Evolutionary conservation across 257 asterid genomes (phyloP).

Genomic region (Salvia splendens): DNA sequence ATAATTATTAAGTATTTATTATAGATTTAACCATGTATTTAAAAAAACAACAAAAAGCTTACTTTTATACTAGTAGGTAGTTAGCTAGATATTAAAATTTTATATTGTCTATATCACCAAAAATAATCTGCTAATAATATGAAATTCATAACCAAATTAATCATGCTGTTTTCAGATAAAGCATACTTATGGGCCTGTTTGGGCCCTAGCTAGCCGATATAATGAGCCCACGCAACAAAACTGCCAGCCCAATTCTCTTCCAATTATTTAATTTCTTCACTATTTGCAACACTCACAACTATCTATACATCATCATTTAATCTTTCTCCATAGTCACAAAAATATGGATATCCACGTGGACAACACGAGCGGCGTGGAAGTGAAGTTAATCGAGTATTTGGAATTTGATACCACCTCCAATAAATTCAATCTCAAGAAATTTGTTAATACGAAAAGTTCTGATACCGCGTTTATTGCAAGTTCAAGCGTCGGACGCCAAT

Average conservation of each 20-base stretch:
- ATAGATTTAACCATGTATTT: too few relatives aligned
- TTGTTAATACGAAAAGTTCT: background rate
- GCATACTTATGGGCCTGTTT: slow-evolving; percentile 25
- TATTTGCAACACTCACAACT: background rate
- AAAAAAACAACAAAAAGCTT: too few relatives aligned
- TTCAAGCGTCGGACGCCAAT: background rate
- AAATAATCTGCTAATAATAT: too few relatives aligned
- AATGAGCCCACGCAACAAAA: slow-evolving; percentile 40
- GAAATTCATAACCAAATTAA: too few relatives aligned
- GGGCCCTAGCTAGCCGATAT: slow-evolving; percentile 66
- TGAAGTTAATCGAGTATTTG: slow-evolving; percentile 22
- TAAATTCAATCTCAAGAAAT: slow-evolving; percentile 25
- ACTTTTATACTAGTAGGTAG: too few relatives aligned
- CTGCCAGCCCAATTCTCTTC: slow-evolving; percentile 55
- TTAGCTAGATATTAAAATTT: too few relatives aligned
- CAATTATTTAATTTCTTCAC: slow-evolving; percentile 26
- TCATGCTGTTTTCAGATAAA: slow-evolving; percentile 5
- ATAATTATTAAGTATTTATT: too few relatives aligned
- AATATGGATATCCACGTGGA: slow-evolving; percentile 36
- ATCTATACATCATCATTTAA: slow-evolving; percentile 9
- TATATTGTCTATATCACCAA: too few relatives aligned
- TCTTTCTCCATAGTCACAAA: slow-evolving; percentile 5
- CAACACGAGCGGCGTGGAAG: slow-evolving; percentile 19
- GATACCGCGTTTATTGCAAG: background rate
- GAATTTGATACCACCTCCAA: slow-evolving; percentile 31